Base-by-base conservation (phyloP, 2,329 filamentous ascomycete genomes). In the Aureobasidium zeae region DNA sequence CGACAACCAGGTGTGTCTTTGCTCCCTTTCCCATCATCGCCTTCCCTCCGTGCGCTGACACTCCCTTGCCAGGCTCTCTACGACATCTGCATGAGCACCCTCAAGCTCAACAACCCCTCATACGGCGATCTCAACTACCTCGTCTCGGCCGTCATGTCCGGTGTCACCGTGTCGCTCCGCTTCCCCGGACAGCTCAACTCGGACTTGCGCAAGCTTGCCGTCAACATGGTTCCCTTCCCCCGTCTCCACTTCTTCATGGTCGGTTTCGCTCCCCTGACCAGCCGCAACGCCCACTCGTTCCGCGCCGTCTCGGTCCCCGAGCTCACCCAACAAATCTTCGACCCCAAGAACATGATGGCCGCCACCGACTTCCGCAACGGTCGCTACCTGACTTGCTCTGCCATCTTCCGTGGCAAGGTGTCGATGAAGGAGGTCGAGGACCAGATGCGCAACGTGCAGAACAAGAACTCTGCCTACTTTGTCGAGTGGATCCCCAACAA, bases 161-260 rank as follows among this genome's bases (percentile, higher is more conserved):
- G 91, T 69, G 86, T 98, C 62, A 95, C 91, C 65, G 96, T 91
- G 60, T 96, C 86, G 69, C 76, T 98, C 65, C 91, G 91, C 71
- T 98, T 98, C 86, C 91, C 91, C 46, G 91, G 91, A 67, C 91
- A 98, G 79, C 83, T 98, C 57, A 98, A 98, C 85, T 98, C 91
- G 65, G 91, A 98, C 69, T 85, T 98, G 58, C 87, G 91, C 75
- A 98, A 98, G 79, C 74, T 98, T 63, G 91, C 91, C 57, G 91
- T 98, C 71, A 98, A 98, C 86, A 98, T 98, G 79, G 91, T 98
- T 72, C 91, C 91, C 52, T 98, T 98, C 85, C 91, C 91, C 57
- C 91, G 91, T 87, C 86, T 98, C 53, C 91, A 98, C 74, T 98
- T 98, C 83, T 98, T 98, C 82, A 98, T 98, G 91, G 91, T 98